Evolutionary conservation across 1,284 basidiomycete species (phyloP).

Genomic region (Fomitopsis schrenkii): DNA sequence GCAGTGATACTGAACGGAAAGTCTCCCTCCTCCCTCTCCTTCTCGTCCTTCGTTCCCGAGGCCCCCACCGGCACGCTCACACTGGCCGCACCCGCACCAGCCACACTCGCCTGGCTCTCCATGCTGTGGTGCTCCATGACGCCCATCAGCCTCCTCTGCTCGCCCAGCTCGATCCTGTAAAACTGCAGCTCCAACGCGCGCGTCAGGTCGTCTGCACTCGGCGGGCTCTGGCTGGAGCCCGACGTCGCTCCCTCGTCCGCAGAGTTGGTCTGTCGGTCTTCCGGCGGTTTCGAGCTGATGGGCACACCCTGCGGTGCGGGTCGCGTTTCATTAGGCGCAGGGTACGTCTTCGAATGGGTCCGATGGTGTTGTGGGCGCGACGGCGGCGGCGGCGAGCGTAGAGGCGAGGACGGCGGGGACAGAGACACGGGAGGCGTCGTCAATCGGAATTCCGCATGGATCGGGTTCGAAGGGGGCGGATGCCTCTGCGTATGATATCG

Average conservation of each 20-base stretch:
- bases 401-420: constrained; percentile 15
- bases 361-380: background rate
- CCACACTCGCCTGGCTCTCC: constrained; percentile 33
- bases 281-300: background rate
- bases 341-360: background rate
- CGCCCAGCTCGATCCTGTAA: constrained; percentile 85
- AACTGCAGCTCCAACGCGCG: constrained; percentile 87
- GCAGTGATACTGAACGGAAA: constrained; percentile 95
- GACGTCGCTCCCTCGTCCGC: constrained; percentile 13
- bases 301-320: constrained; percentile 2
- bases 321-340: background rate
- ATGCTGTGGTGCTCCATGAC: constrained; percentile 90
- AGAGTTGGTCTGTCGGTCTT: background rate
- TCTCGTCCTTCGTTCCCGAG: constrained; percentile 14
- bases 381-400: constrained; percentile 3
- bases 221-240: constrained; percentile 21
- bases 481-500: constrained; percentile 1
- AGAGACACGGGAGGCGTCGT: constrained; percentile 10
- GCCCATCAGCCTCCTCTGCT: constrained; percentile 85
- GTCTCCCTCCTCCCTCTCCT: constrained; percentile 17
- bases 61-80: constrained; percentile 14
- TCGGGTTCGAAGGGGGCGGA: background rate
- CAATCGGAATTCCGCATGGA: constrained; percentile 5
- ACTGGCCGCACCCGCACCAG: constrained; percentile 3
- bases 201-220: constrained; percentile 38